A percentile compares a stretch with the other conserved stretches of the same genome.
phyloP scores from a whole-genome alignment of 225 moss, liverwort and hornwort species.

The Sphagnum tenellum region DNA sequence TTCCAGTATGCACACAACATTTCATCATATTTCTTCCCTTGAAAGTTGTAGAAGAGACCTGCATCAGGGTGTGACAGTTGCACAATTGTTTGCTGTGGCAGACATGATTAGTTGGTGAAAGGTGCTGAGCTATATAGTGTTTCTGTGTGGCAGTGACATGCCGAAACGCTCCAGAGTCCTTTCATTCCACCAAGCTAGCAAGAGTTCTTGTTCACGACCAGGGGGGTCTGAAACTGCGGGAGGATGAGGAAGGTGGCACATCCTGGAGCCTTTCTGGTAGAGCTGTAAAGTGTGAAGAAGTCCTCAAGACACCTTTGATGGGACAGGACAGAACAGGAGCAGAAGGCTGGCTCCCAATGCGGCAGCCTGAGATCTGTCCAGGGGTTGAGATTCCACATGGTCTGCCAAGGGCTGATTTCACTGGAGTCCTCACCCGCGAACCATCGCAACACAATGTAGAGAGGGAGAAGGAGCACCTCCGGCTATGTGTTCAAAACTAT shows the following conservation, averaged over 20 bases:
- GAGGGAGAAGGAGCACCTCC: too few relatives aligned
- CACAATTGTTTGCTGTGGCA: too few relatives aligned
- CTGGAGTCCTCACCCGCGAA: too few relatives aligned
- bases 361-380: constrained; percentile 3
- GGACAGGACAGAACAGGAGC: constrained; percentile 2
- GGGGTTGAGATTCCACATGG: constrained; percentile 4
- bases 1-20: neutral
- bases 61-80: too few relatives aligned
- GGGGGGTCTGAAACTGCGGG: neutral
- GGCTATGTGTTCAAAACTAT: too few relatives aligned
- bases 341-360: constrained; percentile 9
- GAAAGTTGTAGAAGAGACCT: neutral
- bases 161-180: too few relatives aligned
- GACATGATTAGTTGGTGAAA: too few relatives aligned
- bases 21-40: neutral
- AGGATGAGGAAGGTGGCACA: constrained; percentile 3
- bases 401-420: neutral
- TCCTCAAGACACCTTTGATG: neutral
- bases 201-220: too few relatives aligned
- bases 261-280: constrained; percentile 10
- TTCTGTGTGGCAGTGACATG: too few relatives aligned
- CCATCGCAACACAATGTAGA: too few relatives aligned
- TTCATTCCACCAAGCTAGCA: too few relatives aligned
- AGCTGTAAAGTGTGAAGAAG: constrained; percentile 20
- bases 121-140: too few relatives aligned